Percentiles rank a stretch among this genome's conserved stretches.
Evolutionary conservation across 176 grass and related monocot genomes (phyloP).

Genomic region (Triticum dicoccoides): DNA sequence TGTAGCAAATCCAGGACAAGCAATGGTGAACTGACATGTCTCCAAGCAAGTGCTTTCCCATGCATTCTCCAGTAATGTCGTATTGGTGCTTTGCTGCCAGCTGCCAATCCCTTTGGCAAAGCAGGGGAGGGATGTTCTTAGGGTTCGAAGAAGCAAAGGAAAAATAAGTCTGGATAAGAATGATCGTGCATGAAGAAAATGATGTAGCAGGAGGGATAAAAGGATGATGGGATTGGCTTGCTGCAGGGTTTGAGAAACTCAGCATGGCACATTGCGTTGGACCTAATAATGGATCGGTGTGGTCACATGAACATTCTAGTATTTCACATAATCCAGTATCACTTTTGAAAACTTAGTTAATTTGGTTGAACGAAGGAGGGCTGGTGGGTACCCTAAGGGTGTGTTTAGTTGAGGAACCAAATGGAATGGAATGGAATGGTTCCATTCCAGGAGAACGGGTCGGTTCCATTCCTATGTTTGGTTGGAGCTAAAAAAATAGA

Average conservation of each 20-base stretch:
- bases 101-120: background rate
- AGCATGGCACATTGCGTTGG: background rate
- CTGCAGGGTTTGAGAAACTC: background rate
- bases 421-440: too few relatives aligned
- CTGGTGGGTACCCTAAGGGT: too few relatives aligned
- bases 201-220: background rate
- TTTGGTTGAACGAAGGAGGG: too few relatives aligned
- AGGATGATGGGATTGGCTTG: background rate
- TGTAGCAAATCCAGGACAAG: background rate
- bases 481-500: too few relatives aligned
- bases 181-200: background rate
- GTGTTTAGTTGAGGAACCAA: too few relatives aligned
- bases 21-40: background rate
- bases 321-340: too few relatives aligned
- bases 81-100: background rate
- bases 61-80: background rate
- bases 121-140: background rate
- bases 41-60: background rate
- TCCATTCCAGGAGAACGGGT: too few relatives aligned
- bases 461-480: too few relatives aligned
- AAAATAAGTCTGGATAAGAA: background rate
- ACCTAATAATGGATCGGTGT: too few relatives aligned
- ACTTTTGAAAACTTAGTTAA: too few relatives aligned
- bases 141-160: background rate
- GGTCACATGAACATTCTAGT: too few relatives aligned